phyloP scores from a whole-genome alignment of 148 eudicot genomes.

The Salicornia ramosissima region DNA sequence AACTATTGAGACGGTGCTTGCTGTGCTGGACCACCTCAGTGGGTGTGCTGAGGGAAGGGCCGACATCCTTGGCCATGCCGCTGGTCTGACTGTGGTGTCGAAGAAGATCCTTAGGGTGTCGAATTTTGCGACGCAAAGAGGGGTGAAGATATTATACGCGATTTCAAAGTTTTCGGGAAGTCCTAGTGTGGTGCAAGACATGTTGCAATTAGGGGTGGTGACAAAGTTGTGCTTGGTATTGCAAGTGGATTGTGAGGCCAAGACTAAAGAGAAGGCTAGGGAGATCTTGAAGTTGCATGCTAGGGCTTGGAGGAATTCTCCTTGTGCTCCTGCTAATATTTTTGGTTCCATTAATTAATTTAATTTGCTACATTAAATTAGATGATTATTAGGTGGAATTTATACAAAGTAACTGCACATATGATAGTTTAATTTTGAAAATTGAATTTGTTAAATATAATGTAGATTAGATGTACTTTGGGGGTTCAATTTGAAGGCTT shows the following conservation, averaged over 20 bases:
- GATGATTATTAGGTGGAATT: not conserved
- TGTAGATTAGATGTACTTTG: no score
- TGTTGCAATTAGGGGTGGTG: constrained; percentile 71
- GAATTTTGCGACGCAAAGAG: constrained; percentile 45
- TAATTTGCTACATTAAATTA: not conserved
- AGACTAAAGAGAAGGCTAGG: constrained; percentile 53
- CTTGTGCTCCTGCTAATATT: constrained; percentile 38
- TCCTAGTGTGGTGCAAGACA: constrained; percentile 41
- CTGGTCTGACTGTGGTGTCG: constrained; percentile 66
- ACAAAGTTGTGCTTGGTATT: constrained; percentile 61
- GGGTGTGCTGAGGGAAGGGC: constrained; percentile 73
- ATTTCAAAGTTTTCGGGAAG: constrained; percentile 41
- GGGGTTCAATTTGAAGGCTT: no score
- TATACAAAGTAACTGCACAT: no score
- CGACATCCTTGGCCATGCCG: constrained; percentile 49
- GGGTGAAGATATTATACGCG: constrained; percentile 44
- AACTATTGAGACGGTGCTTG: constrained; percentile 42
- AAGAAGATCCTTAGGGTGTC: constrained; percentile 74
- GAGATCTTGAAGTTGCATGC: constrained; percentile 61
- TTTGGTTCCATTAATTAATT: constrained; percentile 20
- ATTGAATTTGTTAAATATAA: no score
- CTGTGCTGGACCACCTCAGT: constrained; percentile 47
- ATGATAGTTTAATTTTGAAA: no score
- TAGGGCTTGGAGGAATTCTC: constrained; percentile 50
- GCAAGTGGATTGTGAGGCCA: constrained; percentile 66